phyloP scores from a whole-genome alignment of 2,329 filamentous ascomycete species.

The Gaeumannomyces sp. region DNA sequence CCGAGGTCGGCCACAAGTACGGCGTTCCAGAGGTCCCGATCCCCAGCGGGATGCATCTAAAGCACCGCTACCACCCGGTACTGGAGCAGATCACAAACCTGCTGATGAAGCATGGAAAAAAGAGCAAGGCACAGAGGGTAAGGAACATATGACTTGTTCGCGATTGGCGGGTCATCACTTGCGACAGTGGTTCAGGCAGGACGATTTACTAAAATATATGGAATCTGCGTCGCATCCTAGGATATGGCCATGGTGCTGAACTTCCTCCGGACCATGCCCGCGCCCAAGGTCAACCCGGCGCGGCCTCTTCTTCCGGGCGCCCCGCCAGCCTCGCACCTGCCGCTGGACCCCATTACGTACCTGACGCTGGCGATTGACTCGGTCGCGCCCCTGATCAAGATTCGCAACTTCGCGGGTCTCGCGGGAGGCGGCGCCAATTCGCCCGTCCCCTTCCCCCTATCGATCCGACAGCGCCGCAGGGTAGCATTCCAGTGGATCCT shows the following conservation, averaged over 20 bases:
- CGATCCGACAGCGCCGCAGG: conserved; percentile 67
- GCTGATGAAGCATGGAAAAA: conserved; percentile 87
- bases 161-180: not conserved
- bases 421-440: conserved; percentile 82
- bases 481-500: conserved; percentile 85
- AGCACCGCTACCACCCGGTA: conserved; percentile 79
- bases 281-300: conserved; percentile 67
- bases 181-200: not conserved
- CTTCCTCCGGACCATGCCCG: conserved; percentile 74
- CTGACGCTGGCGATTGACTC: conserved; percentile 88
- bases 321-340: conserved; percentile 71
- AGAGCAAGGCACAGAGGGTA: conserved; percentile 84
- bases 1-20: conserved; percentile 64
- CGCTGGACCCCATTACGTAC: conserved; percentile 84
- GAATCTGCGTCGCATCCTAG: conserved; percentile 36
- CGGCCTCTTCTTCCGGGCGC: conserved; percentile 69
- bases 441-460: conserved; percentile 74
- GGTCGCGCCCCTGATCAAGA: conserved; percentile 78
- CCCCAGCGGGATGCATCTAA: conserved; percentile 56
- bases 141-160: conserved; percentile 22
- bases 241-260: conserved; percentile 81
- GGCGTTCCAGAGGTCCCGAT: conserved; percentile 63
- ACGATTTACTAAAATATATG: not conserved
- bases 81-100: conserved; percentile 83
- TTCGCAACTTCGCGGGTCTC: conserved; percentile 68